Conservation (phyloP, 1,139 yeast species). For the Scheffersomyces segobiensis region DNA sequence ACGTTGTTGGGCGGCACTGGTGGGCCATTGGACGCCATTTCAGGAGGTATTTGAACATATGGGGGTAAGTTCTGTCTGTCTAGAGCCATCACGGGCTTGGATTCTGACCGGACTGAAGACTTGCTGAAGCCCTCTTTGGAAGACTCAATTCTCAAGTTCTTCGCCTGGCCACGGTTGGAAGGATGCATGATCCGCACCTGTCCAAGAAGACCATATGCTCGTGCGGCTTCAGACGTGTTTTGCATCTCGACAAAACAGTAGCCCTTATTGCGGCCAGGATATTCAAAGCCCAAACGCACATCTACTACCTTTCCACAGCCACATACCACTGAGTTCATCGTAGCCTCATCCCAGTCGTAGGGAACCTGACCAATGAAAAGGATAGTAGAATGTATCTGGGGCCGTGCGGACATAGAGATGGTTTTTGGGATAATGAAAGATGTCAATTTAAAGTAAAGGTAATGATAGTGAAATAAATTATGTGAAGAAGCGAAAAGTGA, state of each 20-base stretch:
- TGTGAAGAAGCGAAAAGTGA: background rate
- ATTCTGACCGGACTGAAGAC: constrained; percentile 25
- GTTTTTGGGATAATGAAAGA: background rate
- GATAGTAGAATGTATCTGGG: constrained; percentile 28
- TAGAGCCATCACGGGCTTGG: constrained; percentile 42
- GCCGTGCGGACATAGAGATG: constrained; percentile 5
- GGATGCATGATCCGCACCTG: constrained; percentile 41
- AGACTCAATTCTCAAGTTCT: constrained; percentile 53
- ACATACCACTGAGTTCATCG: constrained; percentile 57
- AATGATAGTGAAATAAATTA: background rate
- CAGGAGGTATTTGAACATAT: constrained; percentile 56
- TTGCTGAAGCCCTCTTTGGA: constrained; percentile 61
- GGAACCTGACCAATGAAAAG: constrained; percentile 65
- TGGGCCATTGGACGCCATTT: constrained; percentile 31
- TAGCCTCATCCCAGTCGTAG: constrained; percentile 62
- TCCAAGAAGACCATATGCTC: constrained; percentile 43
- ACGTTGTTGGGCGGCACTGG: constrained; percentile 7
- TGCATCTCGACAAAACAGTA: constrained; percentile 63
- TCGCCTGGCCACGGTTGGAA: constrained; percentile 34
- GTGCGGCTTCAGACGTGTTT: constrained; percentile 51
- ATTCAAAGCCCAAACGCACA: constrained; percentile 62
- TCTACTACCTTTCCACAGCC: constrained; percentile 66
- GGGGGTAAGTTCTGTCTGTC: constrained; percentile 49
- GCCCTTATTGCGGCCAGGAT: constrained; percentile 63
- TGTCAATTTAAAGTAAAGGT: background rate